These are phyloP conservation scores for Raphanus raphanistrum DNA, from an alignment of 345 rosid genomes.

Conservation along the genomic window DNA sequence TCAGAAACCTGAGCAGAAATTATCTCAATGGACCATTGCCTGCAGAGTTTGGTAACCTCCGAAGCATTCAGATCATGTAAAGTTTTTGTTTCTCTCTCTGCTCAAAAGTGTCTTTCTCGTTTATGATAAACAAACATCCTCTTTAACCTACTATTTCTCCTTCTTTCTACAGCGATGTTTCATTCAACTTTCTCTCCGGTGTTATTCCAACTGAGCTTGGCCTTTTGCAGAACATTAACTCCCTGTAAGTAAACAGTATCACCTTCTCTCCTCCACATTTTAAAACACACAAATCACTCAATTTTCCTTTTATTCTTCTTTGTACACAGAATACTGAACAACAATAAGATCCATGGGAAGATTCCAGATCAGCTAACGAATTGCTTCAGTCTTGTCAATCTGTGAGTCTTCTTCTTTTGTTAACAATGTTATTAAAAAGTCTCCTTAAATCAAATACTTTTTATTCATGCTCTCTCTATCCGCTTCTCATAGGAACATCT, in stretches of 20 bases:
- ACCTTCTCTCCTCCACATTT: not conserved
- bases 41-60: conserved; percentile 76
- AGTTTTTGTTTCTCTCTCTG: not conserved
- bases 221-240: conserved; percentile 71
- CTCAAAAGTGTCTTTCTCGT: not conserved
- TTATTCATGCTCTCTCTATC: not conserved
- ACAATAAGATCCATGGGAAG: conserved; percentile 70
- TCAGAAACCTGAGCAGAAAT: conserved; percentile 74
- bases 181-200: conserved; percentile 68
- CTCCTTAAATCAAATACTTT: not conserved
- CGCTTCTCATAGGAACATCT: conserved; percentile 61
- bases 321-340: conserved; percentile 67
- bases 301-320: not conserved
- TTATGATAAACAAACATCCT: not conserved
- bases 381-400: conserved; percentile 68
- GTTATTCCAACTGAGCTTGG: conserved; percentile 78
- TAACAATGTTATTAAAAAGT: not conserved
- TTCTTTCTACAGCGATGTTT: conserved; percentile 57
- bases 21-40: conserved; percentile 64
- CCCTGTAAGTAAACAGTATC: conserved; percentile 58
- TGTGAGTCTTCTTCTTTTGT: conserved; percentile 45
- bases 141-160: not conserved
- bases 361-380: conserved; percentile 82
- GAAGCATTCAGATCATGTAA: conserved; percentile 73
- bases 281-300: not conserved